phyloP scores from a whole-genome alignment of 2,329 filamentous ascomycete species.

The Geosmithia morbida region DNA sequence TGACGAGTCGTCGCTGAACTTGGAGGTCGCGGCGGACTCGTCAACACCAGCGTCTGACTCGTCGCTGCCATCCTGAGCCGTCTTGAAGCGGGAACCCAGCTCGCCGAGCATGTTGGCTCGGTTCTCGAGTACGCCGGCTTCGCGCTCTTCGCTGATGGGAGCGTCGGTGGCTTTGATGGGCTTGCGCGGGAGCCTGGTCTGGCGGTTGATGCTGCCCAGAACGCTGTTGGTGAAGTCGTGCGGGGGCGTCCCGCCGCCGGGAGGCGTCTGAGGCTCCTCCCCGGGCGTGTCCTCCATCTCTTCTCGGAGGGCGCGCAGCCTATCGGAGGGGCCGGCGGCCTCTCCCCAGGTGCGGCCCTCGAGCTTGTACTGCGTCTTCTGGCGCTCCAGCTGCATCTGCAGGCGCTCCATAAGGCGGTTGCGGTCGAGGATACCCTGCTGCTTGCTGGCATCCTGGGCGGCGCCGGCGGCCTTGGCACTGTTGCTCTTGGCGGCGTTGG shows the following conservation, averaged over 20 bases:
- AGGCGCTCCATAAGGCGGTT: constrained; percentile 86
- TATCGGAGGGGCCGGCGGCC: constrained; percentile 71
- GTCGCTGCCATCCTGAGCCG: constrained; percentile 53
- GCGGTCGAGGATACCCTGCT: constrained; percentile 87
- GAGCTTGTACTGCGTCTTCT: constrained; percentile 95
- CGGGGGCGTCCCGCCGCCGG: constrained; percentile 34
- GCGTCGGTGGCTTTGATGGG: constrained; percentile 23
- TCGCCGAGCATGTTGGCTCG: constrained; percentile 53
- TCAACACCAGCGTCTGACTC: constrained; percentile 62
- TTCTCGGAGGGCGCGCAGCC: constrained; percentile 79
- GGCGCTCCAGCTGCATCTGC: constrained; percentile 88
- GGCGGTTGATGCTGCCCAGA: constrained; percentile 56
- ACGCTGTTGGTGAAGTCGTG: constrained; percentile 57
- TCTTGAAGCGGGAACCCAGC: constrained; percentile 62
- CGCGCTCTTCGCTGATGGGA: constrained; percentile 15
- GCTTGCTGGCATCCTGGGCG: constrained; percentile 48
- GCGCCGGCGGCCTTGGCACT: constrained; percentile 21
- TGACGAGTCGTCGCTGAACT: constrained; percentile 23
- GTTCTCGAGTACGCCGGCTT: not conserved
- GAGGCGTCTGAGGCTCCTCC: constrained; percentile 27
- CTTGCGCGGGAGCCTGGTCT: constrained; percentile 40
- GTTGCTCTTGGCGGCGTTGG: constrained; percentile 51
- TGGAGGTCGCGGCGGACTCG: constrained; percentile 35
- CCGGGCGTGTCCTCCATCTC: constrained; percentile 71
- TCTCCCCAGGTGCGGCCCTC: constrained; percentile 88